phyloP scores from a whole-genome alignment of 306 rosid genomes.

The Rosa persica region DNA sequence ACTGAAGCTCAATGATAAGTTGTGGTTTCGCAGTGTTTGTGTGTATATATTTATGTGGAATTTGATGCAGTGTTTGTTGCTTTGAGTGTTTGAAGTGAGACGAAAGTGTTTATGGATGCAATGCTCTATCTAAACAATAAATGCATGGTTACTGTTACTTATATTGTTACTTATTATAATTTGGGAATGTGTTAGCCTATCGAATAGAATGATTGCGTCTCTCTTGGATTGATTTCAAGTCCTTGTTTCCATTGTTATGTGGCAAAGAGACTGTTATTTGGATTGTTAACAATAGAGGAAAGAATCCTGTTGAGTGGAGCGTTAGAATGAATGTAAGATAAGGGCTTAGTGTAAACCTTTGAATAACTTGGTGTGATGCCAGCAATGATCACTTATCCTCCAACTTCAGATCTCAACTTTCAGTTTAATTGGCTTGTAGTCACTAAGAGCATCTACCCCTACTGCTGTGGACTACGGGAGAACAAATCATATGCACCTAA shows the following conservation, averaged over 20 bases:
- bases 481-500: neutral
- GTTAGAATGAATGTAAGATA: neutral
- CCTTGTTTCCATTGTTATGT: neutral
- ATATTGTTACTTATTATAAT: neutral
- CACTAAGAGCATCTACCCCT: neutral
- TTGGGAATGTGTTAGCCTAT: neutral
- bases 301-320: neutral
- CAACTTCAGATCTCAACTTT: neutral
- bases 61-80: conserved; percentile 9
- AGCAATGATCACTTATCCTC: neutral
- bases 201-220: neutral
- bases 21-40: neutral
- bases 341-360: neutral
- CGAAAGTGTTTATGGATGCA: conserved; percentile 4
- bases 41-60: conserved; percentile 5
- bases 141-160: conserved; percentile 2
- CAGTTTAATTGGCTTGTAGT: neutral
- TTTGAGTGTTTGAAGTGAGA: conserved; percentile 5
- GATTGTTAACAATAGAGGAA: neutral
- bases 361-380: neutral
- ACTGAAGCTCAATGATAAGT: conserved; percentile 1
- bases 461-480: neutral
- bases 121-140: conserved; percentile 21
- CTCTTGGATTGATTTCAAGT: neutral
- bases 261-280: neutral